Base-by-base conservation (phyloP, 768 basidiomycete genomes). In the Dacryopinax spathularia region DNA sequence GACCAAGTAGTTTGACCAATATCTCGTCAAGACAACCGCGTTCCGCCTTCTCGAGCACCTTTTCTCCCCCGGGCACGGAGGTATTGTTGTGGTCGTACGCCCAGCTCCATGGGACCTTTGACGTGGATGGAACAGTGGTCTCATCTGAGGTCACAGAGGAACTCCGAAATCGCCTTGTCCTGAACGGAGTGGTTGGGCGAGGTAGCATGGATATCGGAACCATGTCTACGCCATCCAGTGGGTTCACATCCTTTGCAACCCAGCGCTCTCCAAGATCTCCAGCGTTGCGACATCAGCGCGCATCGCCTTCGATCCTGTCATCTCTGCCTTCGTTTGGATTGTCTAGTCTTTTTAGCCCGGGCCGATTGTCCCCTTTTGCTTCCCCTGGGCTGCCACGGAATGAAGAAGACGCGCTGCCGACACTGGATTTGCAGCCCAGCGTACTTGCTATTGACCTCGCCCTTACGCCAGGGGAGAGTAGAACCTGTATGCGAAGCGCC, bases 401-500 rank as follows among this genome's bases (percentile, higher is more conserved):
- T 25, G 41, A 36, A 39, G 86, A 87, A 34, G 72, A 73, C 2
- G 86, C 85, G 0, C 72, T 98, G 18, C 93, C 95, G 0, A 92
- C 90, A 0, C 85, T 95, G 27, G 87, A 93, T 66, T 84, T 88
- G 0, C 87, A 87, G 64, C 88, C 89, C 10, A 82, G 87, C 33
- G 88, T 98, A 82, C 77, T 98, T 10, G 92, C 88, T 0, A 90
- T 99, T 0, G 96, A 98, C 73, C 71, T 97, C 33, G 75, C 78
- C 3, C 78, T 99, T 18, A 79, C 75, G 2, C 90, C 91, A n/a
- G 92, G 93, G 2, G 87, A 94, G 73, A 87, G 83, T 34, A 81
- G 84, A 65, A 88, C 81, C 66, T 96, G 92, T 94, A 71, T 67
- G 87, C 82, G 7, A 43, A 39, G 39, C 36, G 33, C 2, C 63